phyloP scores from a whole-genome alignment of 2,329 filamentous ascomycete species.

The Fusarium sp. region DNA sequence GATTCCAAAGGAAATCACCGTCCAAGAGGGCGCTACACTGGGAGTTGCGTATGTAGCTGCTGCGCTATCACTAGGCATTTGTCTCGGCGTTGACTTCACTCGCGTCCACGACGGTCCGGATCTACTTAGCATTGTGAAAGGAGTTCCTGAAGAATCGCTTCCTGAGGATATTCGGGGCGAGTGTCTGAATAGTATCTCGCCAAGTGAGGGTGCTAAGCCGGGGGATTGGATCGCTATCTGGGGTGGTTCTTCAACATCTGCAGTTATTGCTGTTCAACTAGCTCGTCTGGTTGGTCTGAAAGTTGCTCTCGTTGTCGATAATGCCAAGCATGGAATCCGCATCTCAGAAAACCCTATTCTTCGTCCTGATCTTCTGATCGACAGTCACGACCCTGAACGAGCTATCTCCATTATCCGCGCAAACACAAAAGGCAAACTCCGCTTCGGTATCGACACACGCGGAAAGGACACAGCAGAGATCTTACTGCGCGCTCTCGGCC shows the following conservation, averaged over 20 bases:
- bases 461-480: conserved; percentile 73
- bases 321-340: conserved; percentile 72
- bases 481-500: conserved; percentile 58
- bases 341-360: conserved; percentile 62
- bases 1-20: conserved; percentile 66
- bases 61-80: conserved; percentile 74
- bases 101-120: conserved; percentile 64
- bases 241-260: conserved; percentile 81
- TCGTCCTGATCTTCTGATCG: conserved; percentile 74
- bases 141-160: neutral
- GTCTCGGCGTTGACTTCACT: conserved; percentile 75
- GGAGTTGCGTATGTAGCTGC: conserved; percentile 81
- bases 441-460: conserved; percentile 77
- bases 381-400: conserved; percentile 74
- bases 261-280: conserved; percentile 75
- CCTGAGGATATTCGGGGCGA: conserved; percentile 70
- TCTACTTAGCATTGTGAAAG: neutral
- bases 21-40: conserved; percentile 70
- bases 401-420: conserved; percentile 74
- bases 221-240: conserved; percentile 82
- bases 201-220: conserved; percentile 64
- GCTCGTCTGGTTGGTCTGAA: conserved; percentile 74
- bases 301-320: conserved; percentile 76
- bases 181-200: conserved; percentile 68
- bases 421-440: conserved; percentile 68